Evolutionary conservation across 108 stramenopile genomes (phyloP).

Genomic region (Asterionellopsis glacialis): DNA sequence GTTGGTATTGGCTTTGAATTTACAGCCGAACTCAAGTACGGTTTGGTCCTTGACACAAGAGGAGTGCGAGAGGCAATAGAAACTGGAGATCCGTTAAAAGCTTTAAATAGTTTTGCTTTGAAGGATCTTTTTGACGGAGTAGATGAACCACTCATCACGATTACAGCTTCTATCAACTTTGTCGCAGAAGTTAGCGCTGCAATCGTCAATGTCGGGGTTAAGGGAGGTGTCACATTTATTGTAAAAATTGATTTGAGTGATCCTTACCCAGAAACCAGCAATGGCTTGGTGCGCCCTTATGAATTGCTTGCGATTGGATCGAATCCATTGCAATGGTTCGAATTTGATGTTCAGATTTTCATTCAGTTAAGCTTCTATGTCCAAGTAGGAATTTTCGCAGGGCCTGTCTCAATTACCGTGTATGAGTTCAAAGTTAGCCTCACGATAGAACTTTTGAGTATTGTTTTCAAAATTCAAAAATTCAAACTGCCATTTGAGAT

Average conservation of each 20-base stretch:
- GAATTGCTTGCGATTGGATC: slow-evolving; percentile 13
- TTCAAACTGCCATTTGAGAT: too few species aligned
- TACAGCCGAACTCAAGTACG: neutral
- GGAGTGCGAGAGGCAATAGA: slow-evolving; percentile 26
- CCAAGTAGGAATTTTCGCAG: too few species aligned
- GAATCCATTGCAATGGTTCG: slow-evolving; percentile 30
- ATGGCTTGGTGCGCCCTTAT: slow-evolving; percentile 27
- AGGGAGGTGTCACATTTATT: slow-evolving; percentile 13
- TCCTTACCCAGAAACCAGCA: slow-evolving; percentile 21
- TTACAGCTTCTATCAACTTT: slow-evolving; percentile 13
- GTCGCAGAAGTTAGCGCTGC: slow-evolving; percentile 18
- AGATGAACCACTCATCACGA: slow-evolving; percentile 16
- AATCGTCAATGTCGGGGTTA: slow-evolving; percentile 19
- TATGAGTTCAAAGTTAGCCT: too few species aligned
- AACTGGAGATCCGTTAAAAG: slow-evolving; percentile 20
- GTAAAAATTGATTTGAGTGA: slow-evolving; percentile 27
- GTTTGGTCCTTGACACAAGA: slow-evolving; percentile 20
- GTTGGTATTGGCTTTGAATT: slow-evolving; percentile 17
- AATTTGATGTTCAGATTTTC: slow-evolving; percentile 11
- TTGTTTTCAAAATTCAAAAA: too few species aligned
- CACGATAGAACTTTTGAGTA: too few species aligned
- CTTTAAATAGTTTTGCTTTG: slow-evolving; percentile 30
- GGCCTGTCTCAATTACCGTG: too few species aligned
- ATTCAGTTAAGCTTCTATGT: neutral
- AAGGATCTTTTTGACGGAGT: slow-evolving; percentile 31